A percentile compares a stretch with the other conserved stretches of the same genome.
Evolutionary conservation across 1,139 yeast genomes (phyloP).

Genomic region (Magnusiomyces tetraspermus): DNA sequence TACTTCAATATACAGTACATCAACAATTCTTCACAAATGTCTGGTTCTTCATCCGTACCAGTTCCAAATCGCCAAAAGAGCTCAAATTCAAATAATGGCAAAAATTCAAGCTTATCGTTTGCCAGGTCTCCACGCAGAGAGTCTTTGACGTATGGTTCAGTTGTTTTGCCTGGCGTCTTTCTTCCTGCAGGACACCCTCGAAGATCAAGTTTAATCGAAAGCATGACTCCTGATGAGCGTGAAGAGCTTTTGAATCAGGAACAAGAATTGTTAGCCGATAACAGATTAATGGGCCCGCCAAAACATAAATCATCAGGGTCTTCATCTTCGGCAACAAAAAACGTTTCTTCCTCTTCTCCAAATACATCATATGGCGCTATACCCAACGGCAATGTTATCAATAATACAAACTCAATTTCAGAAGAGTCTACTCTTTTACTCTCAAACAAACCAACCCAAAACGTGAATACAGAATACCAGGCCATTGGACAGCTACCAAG

Average conservation of each 20-base stretch:
- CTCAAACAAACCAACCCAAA: background rate
- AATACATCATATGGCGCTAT: constrained; percentile 5
- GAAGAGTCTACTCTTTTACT: background rate
- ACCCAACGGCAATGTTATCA: background rate
- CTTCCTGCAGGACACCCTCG: constrained; percentile 7
- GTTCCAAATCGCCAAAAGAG: too few species aligned
- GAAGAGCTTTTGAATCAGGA: constrained; percentile 13
- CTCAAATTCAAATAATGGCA: constrained; percentile 1
- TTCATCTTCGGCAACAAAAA: background rate
- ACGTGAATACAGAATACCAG: background rate
- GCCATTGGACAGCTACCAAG: background rate
- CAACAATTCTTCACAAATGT: too few species aligned
- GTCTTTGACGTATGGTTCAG: constrained; percentile 16
- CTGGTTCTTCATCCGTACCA: too few species aligned
- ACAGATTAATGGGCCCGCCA: constrained; percentile 5
- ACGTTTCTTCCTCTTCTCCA: background rate
- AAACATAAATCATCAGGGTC: constrained; percentile 4
- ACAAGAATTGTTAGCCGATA: constrained; percentile 13
- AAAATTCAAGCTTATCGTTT: constrained; percentile 4
- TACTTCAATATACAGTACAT: too few species aligned
- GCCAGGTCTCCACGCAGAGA: constrained; percentile 14
- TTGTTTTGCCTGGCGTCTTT: constrained; percentile 15
- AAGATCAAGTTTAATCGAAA: constrained; percentile 7
- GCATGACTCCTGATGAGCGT: constrained; percentile 10
- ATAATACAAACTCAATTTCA: too few species aligned